These are phyloP conservation scores for Hibiscus syriacus DNA, from an alignment of 345 rosid species.

Conservation along the genomic window DNA sequence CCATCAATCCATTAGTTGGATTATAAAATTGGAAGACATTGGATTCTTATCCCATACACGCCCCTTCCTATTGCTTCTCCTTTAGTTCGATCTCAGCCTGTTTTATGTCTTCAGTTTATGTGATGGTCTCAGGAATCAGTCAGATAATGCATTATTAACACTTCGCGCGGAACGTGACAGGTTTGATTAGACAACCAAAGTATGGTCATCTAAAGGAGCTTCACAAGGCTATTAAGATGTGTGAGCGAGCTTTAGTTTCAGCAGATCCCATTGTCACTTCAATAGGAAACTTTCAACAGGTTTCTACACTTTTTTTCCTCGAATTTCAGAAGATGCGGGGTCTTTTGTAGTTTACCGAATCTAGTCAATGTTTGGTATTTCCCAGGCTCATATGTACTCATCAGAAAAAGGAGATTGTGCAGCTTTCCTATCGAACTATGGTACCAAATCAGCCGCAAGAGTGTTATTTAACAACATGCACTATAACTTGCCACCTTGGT, in stretches of 20 bases:
- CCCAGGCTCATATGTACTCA: constrained; percentile 73
- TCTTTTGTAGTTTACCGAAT: constrained; percentile 12
- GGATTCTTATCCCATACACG: not conserved
- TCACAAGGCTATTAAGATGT: constrained; percentile 90
- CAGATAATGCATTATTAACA: constrained; percentile 12
- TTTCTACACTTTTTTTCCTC: constrained; percentile 9
- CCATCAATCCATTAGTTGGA: not conserved
- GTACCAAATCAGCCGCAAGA: constrained; percentile 67
- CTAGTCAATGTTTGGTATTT: constrained; percentile 12
- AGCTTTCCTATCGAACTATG: constrained; percentile 92
- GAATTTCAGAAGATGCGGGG: constrained; percentile 1
- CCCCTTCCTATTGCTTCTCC: not conserved
- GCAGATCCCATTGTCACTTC: constrained; percentile 80
- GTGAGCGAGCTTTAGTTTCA: constrained; percentile 75
- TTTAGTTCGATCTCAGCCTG: not conserved
- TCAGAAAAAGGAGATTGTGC: constrained; percentile 86
- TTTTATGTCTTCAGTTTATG: not conserved
- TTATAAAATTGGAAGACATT: not conserved
- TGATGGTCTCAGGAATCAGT: not conserved
- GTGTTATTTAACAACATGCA: constrained; percentile 91
- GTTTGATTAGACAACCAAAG: constrained; percentile 93
- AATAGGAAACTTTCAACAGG: constrained; percentile 84
- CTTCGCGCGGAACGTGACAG: constrained; percentile 27
- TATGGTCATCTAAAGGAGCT: constrained; percentile 96
- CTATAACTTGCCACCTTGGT: constrained; percentile 98